These are phyloP conservation scores for Aspergillus sp. DNA, from an alignment of 2,329 filamentous ascomycete species.

Conservation along the genomic window DNA sequence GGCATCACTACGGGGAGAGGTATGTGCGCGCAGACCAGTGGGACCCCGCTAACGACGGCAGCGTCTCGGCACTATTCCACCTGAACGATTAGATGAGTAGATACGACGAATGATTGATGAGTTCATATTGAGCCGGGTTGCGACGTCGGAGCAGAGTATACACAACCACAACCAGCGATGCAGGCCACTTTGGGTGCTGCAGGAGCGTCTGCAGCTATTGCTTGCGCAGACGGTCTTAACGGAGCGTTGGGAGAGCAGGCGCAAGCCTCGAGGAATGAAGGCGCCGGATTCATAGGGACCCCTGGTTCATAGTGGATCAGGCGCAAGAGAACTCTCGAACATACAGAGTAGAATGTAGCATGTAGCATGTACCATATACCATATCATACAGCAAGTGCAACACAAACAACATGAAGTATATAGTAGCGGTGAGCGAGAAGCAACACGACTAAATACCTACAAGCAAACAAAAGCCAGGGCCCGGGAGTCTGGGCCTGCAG, in stretches of 20 bases:
- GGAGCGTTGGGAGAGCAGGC: conserved; percentile 66
- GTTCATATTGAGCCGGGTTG: no score
- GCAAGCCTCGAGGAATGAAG: conserved; percentile 23
- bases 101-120: conserved; percentile 5
- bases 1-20: conserved; percentile 88
- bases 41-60: conserved; percentile 16
- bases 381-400: no score
- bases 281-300: conserved; percentile 25
- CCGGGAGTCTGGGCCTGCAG: no score
- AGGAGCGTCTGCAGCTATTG: conserved; percentile 50
- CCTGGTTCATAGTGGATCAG: conserved; percentile 21
- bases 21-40: conserved; percentile 51
- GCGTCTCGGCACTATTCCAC: conserved; percentile 53
- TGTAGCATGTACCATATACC: no score
- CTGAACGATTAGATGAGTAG: conserved; percentile 45
- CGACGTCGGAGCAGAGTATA: no score
- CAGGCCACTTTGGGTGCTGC: conserved; percentile 60
- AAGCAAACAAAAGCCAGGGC: conserved; percentile 13
- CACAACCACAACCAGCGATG: conserved; percentile 53
- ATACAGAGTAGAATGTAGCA: conserved; percentile 9
- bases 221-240: conserved; percentile 63
- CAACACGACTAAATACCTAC: no score
- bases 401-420: no score
- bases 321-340: conserved; percentile 35
- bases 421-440: no score